phyloP scores from a whole-genome alignment of 2,329 filamentous ascomycete species.

The Tolypocladium cylindrosporum region DNA sequence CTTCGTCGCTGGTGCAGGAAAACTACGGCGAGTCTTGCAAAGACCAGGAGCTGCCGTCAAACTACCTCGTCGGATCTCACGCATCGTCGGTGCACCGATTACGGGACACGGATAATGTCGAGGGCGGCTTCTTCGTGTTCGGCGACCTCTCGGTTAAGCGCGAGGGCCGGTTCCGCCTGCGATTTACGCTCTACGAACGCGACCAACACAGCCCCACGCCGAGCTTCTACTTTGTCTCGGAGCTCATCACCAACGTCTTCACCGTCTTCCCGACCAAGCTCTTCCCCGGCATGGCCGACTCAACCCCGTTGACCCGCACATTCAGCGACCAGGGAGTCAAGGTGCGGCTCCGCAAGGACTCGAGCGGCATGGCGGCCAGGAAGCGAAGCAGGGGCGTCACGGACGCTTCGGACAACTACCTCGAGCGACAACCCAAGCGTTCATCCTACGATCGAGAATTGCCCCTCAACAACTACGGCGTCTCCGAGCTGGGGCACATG shows the following conservation, averaged over 20 bases:
- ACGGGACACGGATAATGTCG: slow-evolving; percentile 67
- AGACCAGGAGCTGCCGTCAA: slow-evolving; percentile 21
- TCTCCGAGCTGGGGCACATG: slow-evolving; percentile 9
- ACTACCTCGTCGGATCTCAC: slow-evolving; percentile 58
- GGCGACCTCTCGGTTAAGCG: slow-evolving; percentile 73
- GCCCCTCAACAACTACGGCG: slow-evolving; percentile 6
- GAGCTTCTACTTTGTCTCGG: slow-evolving; percentile 11
- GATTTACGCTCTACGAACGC: slow-evolving; percentile 60
- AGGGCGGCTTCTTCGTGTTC: slow-evolving; percentile 86
- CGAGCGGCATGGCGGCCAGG: slow-evolving; percentile 44
- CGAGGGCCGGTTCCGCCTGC: slow-evolving; percentile 61
- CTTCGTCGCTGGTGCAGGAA: slow-evolving; percentile 29
- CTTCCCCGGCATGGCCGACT: slow-evolving; percentile 72
- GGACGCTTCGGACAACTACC: slow-evolving; percentile 7
- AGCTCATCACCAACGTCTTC: slow-evolving; percentile 50
- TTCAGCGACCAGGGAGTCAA: slow-evolving; percentile 85
- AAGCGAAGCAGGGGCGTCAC: slow-evolving; percentile 28
- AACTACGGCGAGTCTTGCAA: slow-evolving; percentile 30
- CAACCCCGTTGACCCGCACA: slow-evolving; percentile 67
- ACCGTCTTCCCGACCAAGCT: slow-evolving; percentile 55
- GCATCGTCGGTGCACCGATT: slow-evolving; percentile 75
- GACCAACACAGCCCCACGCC: slow-evolving; percentile 14
- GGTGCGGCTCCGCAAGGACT: slow-evolving; percentile 73
- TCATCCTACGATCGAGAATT: slow-evolving; percentile 10
- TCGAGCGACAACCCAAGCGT: slow-evolving; percentile 11